Conservation (phyloP, 345 rosid species). For the Theobroma cacao region DNA sequence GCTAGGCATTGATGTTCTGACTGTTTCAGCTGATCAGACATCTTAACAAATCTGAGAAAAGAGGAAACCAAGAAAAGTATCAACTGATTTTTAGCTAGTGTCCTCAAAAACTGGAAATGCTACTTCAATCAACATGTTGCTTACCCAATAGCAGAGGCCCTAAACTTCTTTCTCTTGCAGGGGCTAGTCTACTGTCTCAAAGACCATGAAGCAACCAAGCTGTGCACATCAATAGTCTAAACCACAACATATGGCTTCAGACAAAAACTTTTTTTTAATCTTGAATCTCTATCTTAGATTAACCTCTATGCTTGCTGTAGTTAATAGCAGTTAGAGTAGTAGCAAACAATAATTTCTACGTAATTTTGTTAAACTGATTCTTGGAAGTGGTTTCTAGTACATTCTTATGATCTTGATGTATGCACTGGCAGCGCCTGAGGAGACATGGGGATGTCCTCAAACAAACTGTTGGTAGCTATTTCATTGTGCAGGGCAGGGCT, state of each 20-base stretch:
- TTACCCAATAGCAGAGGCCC: neutral
- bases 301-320: neutral
- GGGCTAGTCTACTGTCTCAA: neutral
- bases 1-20: neutral
- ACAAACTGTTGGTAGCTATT: conserved; percentile 74
- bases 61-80: neutral
- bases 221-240: neutral
- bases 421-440: conserved; percentile 59
- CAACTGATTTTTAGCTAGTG: neutral
- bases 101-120: neutral
- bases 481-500: conserved; percentile 75
- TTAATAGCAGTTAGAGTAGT: neutral
- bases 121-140: neutral
- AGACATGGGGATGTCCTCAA: conserved; percentile 84
- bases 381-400: neutral
- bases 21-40: neutral
- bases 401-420: neutral
- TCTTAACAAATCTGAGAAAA: neutral
- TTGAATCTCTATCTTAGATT: too few species aligned
- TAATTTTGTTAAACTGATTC: neutral
- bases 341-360: neutral
- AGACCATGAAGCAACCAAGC: neutral
- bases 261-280: neutral
- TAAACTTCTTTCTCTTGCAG: neutral
- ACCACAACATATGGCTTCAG: neutral